A percentile compares a stretch with the other conserved stretches of the same genome.
phyloP scores from a whole-genome alignment of 495 filamentous ascomycete genomes.

The Penicillium argentinense region DNA sequence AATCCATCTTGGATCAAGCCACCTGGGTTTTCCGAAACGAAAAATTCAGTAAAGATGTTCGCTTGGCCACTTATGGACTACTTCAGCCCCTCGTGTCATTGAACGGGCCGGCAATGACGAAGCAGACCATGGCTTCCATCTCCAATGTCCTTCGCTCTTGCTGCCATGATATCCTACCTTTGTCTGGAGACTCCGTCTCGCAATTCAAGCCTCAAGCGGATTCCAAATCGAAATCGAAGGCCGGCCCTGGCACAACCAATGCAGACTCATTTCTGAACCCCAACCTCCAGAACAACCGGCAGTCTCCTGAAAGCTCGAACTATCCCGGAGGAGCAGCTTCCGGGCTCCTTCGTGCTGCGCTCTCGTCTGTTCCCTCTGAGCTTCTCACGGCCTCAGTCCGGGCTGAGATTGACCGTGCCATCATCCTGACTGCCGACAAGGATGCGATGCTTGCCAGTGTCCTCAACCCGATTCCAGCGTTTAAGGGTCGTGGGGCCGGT shows the following conservation, averaged over 20 bases:
- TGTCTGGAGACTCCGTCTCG: constrained; percentile 32
- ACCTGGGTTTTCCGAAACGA: constrained; percentile 67
- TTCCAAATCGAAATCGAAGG: constrained; percentile 36
- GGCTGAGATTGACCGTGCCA: constrained; percentile 72
- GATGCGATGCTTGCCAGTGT: constrained; percentile 75
- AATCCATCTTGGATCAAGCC: constrained; percentile 64
- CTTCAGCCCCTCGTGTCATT: constrained; percentile 55
- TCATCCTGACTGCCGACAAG: constrained; percentile 65
- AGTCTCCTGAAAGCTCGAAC: constrained; percentile 14
- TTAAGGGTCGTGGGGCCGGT: constrained; percentile 54
- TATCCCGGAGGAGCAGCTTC: constrained; percentile 50
- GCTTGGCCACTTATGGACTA: constrained; percentile 59
- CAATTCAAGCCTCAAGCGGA: constrained; percentile 28
- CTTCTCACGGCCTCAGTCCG: constrained; percentile 63
- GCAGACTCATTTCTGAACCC: constrained; percentile 56
- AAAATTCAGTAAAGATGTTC: constrained; percentile 54
- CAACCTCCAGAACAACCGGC: constrained; percentile 28
- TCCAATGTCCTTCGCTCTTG: constrained; percentile 55
- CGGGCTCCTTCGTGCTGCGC: constrained; percentile 58
- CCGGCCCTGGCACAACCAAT: constrained; percentile 42
- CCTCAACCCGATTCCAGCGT: constrained; percentile 66
- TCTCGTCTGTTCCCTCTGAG: constrained; percentile 60
- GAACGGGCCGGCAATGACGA: constrained; percentile 63
- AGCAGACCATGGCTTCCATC: constrained; percentile 58
- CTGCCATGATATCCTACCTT: constrained; percentile 63